These are phyloP conservation scores for Acacia concinna DNA, from an alignment of 331 rosid genomes.

Conservation along the genomic window DNA sequence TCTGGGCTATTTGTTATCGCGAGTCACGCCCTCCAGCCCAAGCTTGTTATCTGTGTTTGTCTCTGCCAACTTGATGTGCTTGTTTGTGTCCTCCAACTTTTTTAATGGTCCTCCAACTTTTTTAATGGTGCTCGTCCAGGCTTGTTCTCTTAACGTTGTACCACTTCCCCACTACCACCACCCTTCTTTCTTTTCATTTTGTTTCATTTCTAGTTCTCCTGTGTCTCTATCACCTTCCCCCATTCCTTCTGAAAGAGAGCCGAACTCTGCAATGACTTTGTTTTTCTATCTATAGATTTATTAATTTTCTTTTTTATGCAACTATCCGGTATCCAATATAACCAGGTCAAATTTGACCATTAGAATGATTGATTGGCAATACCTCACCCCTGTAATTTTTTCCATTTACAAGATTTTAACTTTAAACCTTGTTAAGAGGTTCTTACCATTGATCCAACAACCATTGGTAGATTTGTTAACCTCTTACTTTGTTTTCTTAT, in stretches of 20 bases:
- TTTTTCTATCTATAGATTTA: not conserved
- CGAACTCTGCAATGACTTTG: not conserved
- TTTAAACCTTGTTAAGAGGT: not conserved
- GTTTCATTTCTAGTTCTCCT: constrained; percentile 35
- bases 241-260: constrained; percentile 43
- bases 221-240: constrained; percentile 27
- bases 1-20: not conserved
- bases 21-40: not conserved
- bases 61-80: not conserved
- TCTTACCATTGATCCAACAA: not conserved
- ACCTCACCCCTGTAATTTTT: not conserved
- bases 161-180: constrained; percentile 44
- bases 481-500: not conserved
- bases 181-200: constrained; percentile 21
- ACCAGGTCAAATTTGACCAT: too few relatives aligned
- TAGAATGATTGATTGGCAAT: not conserved
- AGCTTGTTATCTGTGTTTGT: not conserved
- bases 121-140: not conserved
- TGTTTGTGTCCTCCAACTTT: not conserved
- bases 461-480: not conserved
- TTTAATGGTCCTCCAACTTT: not conserved
- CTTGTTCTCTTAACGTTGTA: constrained; percentile 41
- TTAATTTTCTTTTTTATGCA: not conserved
- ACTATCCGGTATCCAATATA: not conserved
- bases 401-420: not conserved